These are phyloP conservation scores for Vanrija sp. DNA, from an alignment of 1,284 basidiomycete genomes.

Conservation along the genomic window DNA sequence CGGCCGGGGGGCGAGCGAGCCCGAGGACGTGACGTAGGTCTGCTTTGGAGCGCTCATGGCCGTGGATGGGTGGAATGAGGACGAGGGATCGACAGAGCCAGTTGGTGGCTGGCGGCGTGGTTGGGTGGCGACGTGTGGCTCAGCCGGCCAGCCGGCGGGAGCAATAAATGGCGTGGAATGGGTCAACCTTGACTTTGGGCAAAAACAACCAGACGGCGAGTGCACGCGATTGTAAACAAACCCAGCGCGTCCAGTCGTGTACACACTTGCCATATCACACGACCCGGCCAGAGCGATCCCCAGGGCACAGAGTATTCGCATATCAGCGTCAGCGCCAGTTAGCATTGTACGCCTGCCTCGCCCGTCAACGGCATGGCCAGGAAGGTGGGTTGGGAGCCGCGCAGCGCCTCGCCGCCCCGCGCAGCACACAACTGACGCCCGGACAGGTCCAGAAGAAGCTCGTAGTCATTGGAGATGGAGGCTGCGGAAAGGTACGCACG, in stretches of 20 bases:
- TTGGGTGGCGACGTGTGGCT: neutral
- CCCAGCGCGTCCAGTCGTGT: too few relatives aligned
- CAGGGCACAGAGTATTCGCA: too few relatives aligned
- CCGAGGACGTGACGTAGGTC: conserved; percentile 35
- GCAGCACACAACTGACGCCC: too few relatives aligned
- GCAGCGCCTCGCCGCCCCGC: too few relatives aligned
- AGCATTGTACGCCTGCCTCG: too few relatives aligned
- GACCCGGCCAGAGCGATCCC: too few relatives aligned
- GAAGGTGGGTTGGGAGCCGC: too few relatives aligned
- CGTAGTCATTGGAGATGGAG: conserved; percentile 87
- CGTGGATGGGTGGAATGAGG: neutral
- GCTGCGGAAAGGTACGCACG: conserved; percentile 62
- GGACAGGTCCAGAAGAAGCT: conserved; percentile 52
- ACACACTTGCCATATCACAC: too few relatives aligned
- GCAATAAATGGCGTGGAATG: neutral
- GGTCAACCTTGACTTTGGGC: too few relatives aligned
- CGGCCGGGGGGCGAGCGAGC: conserved; percentile 29
- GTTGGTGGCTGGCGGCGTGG: conserved; percentile 16
- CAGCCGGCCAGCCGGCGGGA: neutral
- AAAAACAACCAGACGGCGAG: too few relatives aligned
- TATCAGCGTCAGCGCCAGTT: too few relatives aligned
- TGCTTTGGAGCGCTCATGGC: conserved; percentile 6
- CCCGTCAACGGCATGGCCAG: too few relatives aligned
- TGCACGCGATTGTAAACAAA: neutral
- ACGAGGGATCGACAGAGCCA: neutral